Conservation (phyloP, 495 filamentous ascomycete genomes). For the Penicillium malachiteum region DNA sequence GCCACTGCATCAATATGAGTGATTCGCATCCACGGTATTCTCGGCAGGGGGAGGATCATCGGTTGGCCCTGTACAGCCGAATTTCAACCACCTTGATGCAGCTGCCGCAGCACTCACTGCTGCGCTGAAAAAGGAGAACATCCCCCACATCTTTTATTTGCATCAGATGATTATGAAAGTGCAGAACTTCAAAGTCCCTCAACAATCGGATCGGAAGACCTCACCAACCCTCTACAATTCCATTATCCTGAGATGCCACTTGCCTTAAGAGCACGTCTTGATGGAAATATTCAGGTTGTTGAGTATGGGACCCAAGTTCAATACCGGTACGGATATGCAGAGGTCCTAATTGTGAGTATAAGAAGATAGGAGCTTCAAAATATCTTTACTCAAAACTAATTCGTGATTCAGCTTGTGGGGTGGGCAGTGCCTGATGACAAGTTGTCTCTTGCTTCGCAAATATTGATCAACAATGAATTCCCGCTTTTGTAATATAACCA, state of each 20-base stretch:
- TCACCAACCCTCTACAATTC: neutral
- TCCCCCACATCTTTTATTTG: no score
- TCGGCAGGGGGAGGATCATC: no score
- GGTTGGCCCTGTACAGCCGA: no score
- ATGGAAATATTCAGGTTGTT: constrained; percentile 1
- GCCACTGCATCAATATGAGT: no score
- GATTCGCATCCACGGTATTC: no score
- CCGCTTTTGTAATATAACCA: neutral
- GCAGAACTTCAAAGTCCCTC: no score
- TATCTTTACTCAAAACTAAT: neutral
- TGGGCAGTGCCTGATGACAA: constrained; percentile 4
- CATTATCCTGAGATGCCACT: neutral
- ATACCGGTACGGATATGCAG: constrained; percentile 3
- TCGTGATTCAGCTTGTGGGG: neutral
- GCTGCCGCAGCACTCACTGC: no score
- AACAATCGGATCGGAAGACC: no score
- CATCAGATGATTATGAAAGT: no score
- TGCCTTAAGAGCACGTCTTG: constrained; percentile 1
- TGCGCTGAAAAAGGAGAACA: no score
- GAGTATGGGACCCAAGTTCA: constrained; percentile 6
- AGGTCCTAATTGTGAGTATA: constrained; percentile 1
- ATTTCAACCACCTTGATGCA: no score
- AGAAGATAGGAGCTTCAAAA: no score
- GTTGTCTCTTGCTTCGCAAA: neutral
- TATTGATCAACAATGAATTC: neutral